A percentile compares a stretch with the other conserved stretches of the same genome.
Conservation (phyloP, 768 basidiomycete species). For the Tephrocybe sp. region DNA sequence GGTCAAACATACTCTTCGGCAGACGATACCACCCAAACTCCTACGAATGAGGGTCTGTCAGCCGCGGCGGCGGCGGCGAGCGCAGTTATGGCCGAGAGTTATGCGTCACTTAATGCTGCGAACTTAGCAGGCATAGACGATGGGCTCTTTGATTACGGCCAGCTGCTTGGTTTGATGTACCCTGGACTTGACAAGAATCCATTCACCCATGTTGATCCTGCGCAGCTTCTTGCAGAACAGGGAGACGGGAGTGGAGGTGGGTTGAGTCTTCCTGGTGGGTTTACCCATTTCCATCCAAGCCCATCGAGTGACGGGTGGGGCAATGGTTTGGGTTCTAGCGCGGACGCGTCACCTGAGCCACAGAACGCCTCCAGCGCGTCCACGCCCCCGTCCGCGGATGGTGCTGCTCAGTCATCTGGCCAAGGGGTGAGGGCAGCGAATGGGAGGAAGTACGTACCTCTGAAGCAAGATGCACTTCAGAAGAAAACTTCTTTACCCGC, state of each 20-base stretch:
- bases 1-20: conserved; percentile 21
- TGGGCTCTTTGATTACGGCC: conserved; percentile 54
- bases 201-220: conserved; percentile 87
- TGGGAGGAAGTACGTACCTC: conserved; percentile 60
- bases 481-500: conserved; percentile 46
- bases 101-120: conserved; percentile 61
- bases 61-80: conserved; percentile 63
- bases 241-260: conserved; percentile 22
- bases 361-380: conserved; percentile 68
- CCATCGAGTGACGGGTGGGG: conserved; percentile 84
- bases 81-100: conserved; percentile 70
- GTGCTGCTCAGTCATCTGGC: conserved; percentile 25
- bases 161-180: conserved; percentile 66
- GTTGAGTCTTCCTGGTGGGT: conserved; percentile 38
- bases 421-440: conserved; percentile 24
- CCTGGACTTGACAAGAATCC: conserved; percentile 50
- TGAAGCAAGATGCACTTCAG: conserved; percentile 56
- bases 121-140: conserved; percentile 55
- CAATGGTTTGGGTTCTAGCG: conserved; percentile 63
- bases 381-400: conserved; percentile 68
- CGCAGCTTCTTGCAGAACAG: conserved; percentile 64
- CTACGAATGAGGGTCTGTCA: conserved; percentile 51
- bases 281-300: conserved; percentile 62
- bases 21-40: conserved; percentile 23
- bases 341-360: conserved; percentile 74